Conservation (phyloP, 139 green algal genomes). For the Volvox africanus region DNA sequence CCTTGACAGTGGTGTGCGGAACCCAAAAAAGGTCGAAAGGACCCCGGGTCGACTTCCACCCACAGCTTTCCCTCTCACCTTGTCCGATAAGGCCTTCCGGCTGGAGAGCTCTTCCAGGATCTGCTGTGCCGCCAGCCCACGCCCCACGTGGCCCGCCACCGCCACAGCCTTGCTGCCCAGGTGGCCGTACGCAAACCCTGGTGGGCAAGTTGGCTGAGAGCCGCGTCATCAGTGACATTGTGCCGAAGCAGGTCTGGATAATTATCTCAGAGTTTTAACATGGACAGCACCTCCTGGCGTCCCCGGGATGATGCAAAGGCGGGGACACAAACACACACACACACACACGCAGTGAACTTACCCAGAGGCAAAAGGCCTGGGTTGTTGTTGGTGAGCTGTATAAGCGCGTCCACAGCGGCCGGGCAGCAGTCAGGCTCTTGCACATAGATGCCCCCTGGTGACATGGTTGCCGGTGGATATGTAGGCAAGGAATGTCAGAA, state of each 20-base stretch:
- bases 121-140: constrained; percentile 70
- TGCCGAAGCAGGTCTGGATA: no score
- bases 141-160: constrained; percentile 44
- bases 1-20: no score
- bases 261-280: no score
- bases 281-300: not conserved
- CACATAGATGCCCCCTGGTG: constrained; percentile 70
- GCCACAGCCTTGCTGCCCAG: constrained; percentile 54
- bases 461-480: not conserved
- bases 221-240: no score
- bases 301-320: not conserved
- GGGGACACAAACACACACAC: not conserved
- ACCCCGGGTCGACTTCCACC: not conserved
- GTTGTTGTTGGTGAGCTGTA: constrained; percentile 53
- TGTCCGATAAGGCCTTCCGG: constrained; percentile 46
- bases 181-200: constrained; percentile 63
- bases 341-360: not conserved
- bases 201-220: no score
- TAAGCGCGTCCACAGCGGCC: constrained; percentile 56
- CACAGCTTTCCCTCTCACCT: constrained; percentile 14
- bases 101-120: constrained; percentile 70
- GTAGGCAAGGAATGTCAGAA: not conserved
- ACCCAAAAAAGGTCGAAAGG: no score
- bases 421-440: constrained; percentile 72
- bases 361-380: constrained; percentile 63